Conservation (phyloP, 495 filamentous ascomycete species). For the Durotheca rogersii region DNA sequence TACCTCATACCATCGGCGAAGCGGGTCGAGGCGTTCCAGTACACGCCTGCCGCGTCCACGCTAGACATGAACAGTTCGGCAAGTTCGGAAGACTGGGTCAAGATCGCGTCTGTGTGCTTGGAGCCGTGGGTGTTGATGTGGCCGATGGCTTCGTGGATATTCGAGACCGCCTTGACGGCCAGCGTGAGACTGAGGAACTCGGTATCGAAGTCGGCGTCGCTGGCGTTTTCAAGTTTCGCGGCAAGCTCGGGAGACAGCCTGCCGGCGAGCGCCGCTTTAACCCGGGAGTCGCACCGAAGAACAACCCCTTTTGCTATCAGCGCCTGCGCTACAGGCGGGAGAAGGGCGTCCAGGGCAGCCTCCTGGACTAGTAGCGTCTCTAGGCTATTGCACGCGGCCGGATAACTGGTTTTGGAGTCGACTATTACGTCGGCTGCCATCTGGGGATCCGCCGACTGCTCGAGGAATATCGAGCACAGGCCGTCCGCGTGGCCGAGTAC, state of each 20-base stretch:
- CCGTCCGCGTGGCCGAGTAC: constrained; percentile 97
- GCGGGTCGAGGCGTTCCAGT: constrained; percentile 93
- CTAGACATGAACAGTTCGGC: constrained; percentile 79
- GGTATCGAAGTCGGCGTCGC: constrained; percentile 73
- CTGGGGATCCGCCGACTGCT: constrained; percentile 69
- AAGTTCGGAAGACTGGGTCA: constrained; percentile 63
- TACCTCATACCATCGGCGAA: constrained; percentile 97
- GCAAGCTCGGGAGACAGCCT: constrained; percentile 38
- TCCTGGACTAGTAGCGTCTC: constrained; percentile 88
- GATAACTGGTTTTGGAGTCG: constrained; percentile 91
- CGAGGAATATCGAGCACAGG: constrained; percentile 86
- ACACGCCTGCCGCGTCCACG: constrained; percentile 89
- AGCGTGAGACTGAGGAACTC: constrained; percentile 87
- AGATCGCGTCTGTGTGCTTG: constrained; percentile 91
- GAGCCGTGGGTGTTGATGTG: constrained; percentile 94
- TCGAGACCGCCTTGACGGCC: constrained; percentile 75
- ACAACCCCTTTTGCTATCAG: constrained; percentile 75
- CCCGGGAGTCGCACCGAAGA: constrained; percentile 75
- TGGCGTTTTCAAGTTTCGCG: constrained; percentile 59
- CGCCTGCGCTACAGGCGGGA: constrained; percentile 69
- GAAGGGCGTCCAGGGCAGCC: constrained; percentile 61
- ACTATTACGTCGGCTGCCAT: constrained; percentile 77
- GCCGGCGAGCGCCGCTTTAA: constrained; percentile 58
- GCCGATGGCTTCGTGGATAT: constrained; percentile 67
- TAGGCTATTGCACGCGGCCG: constrained; percentile 92